Base-by-base conservation (phyloP, 2,329 filamentous ascomycete species). In the Venturia carpophila region DNA sequence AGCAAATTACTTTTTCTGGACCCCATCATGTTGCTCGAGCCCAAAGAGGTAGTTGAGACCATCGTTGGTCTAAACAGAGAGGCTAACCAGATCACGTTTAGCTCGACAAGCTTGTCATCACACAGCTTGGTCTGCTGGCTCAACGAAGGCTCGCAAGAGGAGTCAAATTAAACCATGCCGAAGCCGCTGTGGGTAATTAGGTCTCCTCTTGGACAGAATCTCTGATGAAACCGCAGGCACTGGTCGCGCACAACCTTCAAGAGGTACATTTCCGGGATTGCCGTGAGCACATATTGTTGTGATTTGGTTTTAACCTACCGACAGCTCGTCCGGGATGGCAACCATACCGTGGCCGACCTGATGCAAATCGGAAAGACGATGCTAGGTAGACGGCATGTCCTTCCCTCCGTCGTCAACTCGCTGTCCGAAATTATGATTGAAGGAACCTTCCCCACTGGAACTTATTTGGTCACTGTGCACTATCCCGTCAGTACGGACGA, bases 81-180 rank as follows among this genome's bases (percentile, higher is more conserved):
- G 19, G 34, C 34, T 49, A 19, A 58, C 37, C 17, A 9, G 21
- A 39, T 30, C 55, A 43, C 17, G 5, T 37, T 34, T 66, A 97
- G 93, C 83, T 97, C 73, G 93, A 97, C 82, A 97, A 97, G 86
- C 90, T 97, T 77, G 84, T 89, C 75, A 93, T 96, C 74, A 90
- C 92, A 64, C 91, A 97, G 77, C 81, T 96, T 67, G 93, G 93
- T 70, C 83, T 89, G 69, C 83, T 97, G 61, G 93, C 93, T 64
- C 93, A 97, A 80, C 84, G 88, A 69, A 86, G 93, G 67, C 86
- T 97, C 69, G 93, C 93, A 41, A 83, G 93, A 71, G 93, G 93
- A 63, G 87, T 97, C 64, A 89, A 87, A 74, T 80, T 97, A 71
- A 97, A 97, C 74, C 91, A 96, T 79, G 83, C 89, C 41, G 93